Base-by-base conservation (phyloP, 495 filamentous ascomycete species). In the Penicillium subrubescens region DNA sequence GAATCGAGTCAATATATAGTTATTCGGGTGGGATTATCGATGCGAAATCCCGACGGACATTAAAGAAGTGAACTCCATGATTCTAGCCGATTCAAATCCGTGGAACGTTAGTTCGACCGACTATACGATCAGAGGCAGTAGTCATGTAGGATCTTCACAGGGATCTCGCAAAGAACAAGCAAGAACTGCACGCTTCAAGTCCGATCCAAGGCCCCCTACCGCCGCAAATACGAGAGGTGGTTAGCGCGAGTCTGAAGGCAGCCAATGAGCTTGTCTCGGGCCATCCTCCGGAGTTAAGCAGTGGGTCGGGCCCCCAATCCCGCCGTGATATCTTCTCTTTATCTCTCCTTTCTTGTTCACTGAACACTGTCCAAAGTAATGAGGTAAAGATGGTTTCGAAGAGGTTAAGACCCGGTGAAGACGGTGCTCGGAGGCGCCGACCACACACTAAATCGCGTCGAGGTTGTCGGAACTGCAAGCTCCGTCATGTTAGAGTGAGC, bases 401-500 rank as follows among this genome's bases (percentile, higher is more conserved):
- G 8, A 31, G 17, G 43, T 23, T 19, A 15, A 33, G 10, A 1
- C 14, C 37, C 8, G 59, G 6, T 5, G 33, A 51, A 8, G 1
- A 21, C 10, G 53, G 46, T 2, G n/a, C 31, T 19, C 62, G 70
- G 14, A 64, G 44, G 19, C 70, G 71, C 50, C 66, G 71, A 17
- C 43, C 51, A 12, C 73, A 76, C 48, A 72, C 66, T 41, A 74
- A 76, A 46, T 81, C 79, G 10, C 68, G 75, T 56, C 67, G 57
- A 25, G 79, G 78, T 25, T 81, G 79, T 61, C 69, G 76, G 23
- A 79, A 80, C 53, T 81, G 78, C 64, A 81, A 80, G 64, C 73
- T 81, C 48, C 71, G 79, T 23, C 76, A 70, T 39, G 67, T 80
- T 57, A 81, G 80, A 65, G 79, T 81, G 65, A 48, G 74, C 17